Conservation (phyloP, 1,284 basidiomycete genomes). For the Cutaneotrichosporon sp. region DNA sequence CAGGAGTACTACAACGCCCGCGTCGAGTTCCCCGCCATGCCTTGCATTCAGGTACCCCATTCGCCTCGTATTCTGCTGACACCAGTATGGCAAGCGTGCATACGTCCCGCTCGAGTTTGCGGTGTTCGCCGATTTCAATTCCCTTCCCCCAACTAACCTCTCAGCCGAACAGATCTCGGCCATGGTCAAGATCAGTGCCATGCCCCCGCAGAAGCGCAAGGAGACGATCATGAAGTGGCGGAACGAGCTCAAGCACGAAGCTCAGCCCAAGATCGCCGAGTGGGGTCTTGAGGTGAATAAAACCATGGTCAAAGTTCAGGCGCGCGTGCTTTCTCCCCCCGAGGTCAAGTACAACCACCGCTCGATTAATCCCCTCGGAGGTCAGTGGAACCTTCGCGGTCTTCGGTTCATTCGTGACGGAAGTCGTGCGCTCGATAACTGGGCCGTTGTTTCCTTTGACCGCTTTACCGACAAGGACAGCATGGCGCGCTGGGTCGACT, state of each 20-base stretch:
- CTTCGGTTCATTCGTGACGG: slow-evolving; percentile 36
- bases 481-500: slow-evolving; percentile 33
- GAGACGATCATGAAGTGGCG: slow-evolving; percentile 27
- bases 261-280: slow-evolving; percentile 31
- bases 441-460: slow-evolving; percentile 45
- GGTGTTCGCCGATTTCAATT: slow-evolving; percentile 39
- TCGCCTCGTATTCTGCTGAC: not conserved
- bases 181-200: slow-evolving; percentile 47
- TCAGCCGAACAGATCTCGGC: slow-evolving; percentile 36
- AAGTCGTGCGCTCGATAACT: slow-evolving; percentile 37
- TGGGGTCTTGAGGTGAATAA: slow-evolving; percentile 49
- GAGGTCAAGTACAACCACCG: slow-evolving; percentile 32
- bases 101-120: slow-evolving; percentile 44
- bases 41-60: slow-evolving; percentile 37
- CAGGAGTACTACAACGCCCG: slow-evolving; percentile 26
- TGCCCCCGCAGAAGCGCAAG: slow-evolving; percentile 33
- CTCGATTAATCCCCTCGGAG: slow-evolving; percentile 11
- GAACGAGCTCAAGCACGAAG: slow-evolving; percentile 32
- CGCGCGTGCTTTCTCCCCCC: slow-evolving; percentile 43
- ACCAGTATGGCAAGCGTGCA: slow-evolving; percentile 34
- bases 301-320: slow-evolving; percentile 40
- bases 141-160: slow-evolving; percentile 36
- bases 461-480: slow-evolving; percentile 22
- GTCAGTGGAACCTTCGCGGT: slow-evolving; percentile 33
- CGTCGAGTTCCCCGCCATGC: slow-evolving; percentile 36